Conservation (phyloP, 2,329 filamentous ascomycete species). For the Phaeosphaeriaceae sp. region DNA sequence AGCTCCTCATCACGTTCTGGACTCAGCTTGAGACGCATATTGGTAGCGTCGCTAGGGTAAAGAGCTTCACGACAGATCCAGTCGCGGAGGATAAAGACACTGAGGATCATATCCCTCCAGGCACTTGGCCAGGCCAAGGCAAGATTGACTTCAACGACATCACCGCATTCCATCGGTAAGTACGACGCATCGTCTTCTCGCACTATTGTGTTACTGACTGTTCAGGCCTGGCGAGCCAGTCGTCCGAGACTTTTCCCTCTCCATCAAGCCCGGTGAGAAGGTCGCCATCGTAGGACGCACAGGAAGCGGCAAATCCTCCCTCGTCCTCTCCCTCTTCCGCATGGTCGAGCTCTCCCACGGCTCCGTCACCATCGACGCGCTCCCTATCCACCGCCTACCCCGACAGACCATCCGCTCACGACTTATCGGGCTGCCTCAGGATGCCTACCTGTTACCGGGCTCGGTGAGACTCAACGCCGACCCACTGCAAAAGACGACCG, state of each 20-base stretch:
- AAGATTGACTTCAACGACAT: constrained; percentile 54
- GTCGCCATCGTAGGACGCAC: constrained; percentile 64
- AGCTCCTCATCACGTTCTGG: constrained; percentile 61
- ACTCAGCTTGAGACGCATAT: constrained; percentile 66
- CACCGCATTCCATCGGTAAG: constrained; percentile 55
- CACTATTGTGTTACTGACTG: constrained; percentile 4
- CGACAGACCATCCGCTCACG: constrained; percentile 56
- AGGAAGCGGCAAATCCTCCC: constrained; percentile 62
- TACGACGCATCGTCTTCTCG: neutral
- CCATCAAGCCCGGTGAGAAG: constrained; percentile 57
- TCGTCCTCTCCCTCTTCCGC: constrained; percentile 58
- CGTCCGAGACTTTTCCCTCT: constrained; percentile 57
- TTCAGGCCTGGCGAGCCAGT: constrained; percentile 43
- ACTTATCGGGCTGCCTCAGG: constrained; percentile 60
- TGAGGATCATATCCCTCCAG: constrained; percentile 51
- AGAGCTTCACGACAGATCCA: constrained; percentile 58
- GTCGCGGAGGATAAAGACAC: constrained; percentile 62
- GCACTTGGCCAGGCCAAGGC: constrained; percentile 54
- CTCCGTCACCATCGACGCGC: constrained; percentile 56
- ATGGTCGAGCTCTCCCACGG: constrained; percentile 57
- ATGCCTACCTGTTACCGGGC: constrained; percentile 59
- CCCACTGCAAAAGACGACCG: constrained; percentile 47
- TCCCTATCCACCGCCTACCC: constrained; percentile 56
- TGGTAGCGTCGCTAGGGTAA: constrained; percentile 64
- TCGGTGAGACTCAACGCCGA: constrained; percentile 60